Evolutionary conservation across 768 basidiomycete species (phyloP), one percentile per base, ranked within the genome.

Genomic region (Amanita pseudoporphyria): DNA sequence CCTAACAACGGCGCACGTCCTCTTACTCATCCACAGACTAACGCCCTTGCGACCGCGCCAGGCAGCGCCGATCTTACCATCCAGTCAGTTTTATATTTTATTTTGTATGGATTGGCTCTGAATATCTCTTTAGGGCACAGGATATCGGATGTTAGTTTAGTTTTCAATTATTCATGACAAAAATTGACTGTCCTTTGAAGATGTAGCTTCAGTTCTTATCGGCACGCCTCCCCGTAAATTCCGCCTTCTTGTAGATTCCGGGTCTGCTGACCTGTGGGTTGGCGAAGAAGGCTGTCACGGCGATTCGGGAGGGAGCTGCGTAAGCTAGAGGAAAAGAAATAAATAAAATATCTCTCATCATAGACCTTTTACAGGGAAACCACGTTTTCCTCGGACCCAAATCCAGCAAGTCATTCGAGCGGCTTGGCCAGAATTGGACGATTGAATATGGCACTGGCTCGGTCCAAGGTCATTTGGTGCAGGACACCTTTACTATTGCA

Each of bases 191-290:
- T 19, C 31, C 31, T 19, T n/a, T 52, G 22, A 38, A 68, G 67
- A 72, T 48, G 53, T 68, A n/a, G 60, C 54, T 10, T 57, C 46
- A 5, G 43, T 71, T 3, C 28, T 54, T 42, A 60, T 71, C 12
- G 71, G 82, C 19, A 81, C 78, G 2, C 79, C 77, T 19, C 64
- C 70, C 7, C 64, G 56, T 26, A 42, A 63, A 42, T 83, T 81
- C 54, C 58, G 60, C 6, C 56, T 83, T 35, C 60, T 83, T 16
- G 71, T 84, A 67, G 81, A 83, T 60, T 74, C 76, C 2, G 81
- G 82, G 19, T 79, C 78, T 4, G 74, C 78, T 0, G 81, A 84
- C 60, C 67, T 78, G 47, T 82, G 80, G 78, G 76, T 78, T 24
- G 68, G 66, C 3, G 64, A 70, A 14, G 75, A 77, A 52, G 61